Base-by-base conservation (phyloP, 805 yeast genomes). In the Myxozyma melibiosi region DNA sequence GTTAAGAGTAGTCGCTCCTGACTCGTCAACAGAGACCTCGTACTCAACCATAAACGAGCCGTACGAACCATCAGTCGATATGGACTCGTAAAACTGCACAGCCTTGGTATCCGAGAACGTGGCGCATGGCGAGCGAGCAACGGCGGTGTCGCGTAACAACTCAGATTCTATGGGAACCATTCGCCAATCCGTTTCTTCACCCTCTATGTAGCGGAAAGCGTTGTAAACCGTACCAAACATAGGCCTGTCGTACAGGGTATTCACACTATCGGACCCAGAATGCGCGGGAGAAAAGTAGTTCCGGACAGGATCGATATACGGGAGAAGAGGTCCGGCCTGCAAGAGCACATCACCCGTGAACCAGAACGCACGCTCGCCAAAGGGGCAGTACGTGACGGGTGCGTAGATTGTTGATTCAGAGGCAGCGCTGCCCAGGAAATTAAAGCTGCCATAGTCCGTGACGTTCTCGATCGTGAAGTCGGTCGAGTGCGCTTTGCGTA, bases 321-420 rank as follows among this genome's bases (percentile, higher is more conserved):
- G 22, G 22, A 6, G 7, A 18, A 4, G 4, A 6, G 7, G 8
- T 7, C 5, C 34, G 22, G 7, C 34, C 7, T 4, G 22, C 18
- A n/a, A 20, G 30, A 5, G 4, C 4, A 16, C 25, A 22, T 16
- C 16, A 18, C 50, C 50, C n/a, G 16, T 14, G 41, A 45, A 45
- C 50, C 50, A 45, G 33, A 45, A 45, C 13, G 50, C n/a, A 27
- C 34, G 39, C 33, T 45, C 16, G 16, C 34, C 38, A 28, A 45
- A 33, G 8, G 50, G 14, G 31, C 50, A 45, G 33, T 33, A 34
- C 2, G 40, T 45, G 14, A 33, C 11, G 1, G 40, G 40, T 13
- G 13, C n/a, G 13, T 31, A 9, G 35, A 31, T 9, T 31, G 14
- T 31, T 31, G 35, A 31, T 31, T 14, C 35, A 31, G 35, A 9